These are phyloP conservation scores for Suillus hirtellus DNA, from an alignment of 768 basidiomycete species.

Conservation along the genomic window DNA sequence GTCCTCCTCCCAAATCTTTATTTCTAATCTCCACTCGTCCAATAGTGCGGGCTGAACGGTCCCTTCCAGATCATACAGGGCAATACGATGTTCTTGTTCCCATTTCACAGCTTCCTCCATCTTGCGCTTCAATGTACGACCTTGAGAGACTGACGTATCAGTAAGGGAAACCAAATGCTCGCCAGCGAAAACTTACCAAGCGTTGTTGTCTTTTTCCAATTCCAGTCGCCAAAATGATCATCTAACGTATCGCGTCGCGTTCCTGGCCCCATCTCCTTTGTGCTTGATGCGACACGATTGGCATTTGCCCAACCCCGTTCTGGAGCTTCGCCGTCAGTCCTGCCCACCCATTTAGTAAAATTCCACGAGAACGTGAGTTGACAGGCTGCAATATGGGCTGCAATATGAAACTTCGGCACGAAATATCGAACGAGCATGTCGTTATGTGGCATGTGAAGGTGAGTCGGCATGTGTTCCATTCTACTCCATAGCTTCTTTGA, in stretches of 20 bases:
- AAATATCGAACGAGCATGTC: neutral
- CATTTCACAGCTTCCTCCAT: neutral
- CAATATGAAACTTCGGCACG: neutral
- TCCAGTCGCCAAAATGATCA: neutral
- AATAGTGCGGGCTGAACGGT: neutral
- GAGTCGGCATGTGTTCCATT: neutral
- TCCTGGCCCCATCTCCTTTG: neutral
- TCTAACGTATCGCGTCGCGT: neutral
- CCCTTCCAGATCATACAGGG: neutral
- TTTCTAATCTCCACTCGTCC: neutral
- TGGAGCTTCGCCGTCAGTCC: neutral
- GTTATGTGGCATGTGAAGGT: neutral
- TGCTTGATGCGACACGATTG: neutral
- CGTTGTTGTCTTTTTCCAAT: neutral
- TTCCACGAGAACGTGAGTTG: neutral
- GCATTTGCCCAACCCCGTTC: neutral
- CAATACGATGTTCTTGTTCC: neutral
- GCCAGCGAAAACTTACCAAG: neutral
- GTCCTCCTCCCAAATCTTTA: neutral
- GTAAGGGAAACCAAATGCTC: neutral
- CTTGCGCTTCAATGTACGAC: neutral
- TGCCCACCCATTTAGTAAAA: neutral
- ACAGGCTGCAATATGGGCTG: neutral
- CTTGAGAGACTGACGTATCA: slow-evolving; percentile 2
- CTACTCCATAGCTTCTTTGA: neutral